Percentiles rank a stretch among this genome's conserved stretches.
Conservation (phyloP, 2,329 filamentous ascomycete genomes). For the Verticillium alfalfae region DNA sequence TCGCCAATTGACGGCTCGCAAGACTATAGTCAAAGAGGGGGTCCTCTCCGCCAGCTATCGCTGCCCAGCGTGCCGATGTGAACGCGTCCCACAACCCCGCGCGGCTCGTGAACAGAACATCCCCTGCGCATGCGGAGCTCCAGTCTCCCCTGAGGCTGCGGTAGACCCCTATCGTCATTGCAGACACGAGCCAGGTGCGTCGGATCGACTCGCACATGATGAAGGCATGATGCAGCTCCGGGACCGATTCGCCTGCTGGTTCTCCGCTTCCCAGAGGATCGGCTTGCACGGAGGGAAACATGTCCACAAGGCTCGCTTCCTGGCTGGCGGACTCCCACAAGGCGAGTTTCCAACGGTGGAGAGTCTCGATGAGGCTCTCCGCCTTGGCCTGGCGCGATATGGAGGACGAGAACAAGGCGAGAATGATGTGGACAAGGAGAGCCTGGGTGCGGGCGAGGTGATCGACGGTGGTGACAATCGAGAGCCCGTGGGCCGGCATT, state of each 20-base stretch:
- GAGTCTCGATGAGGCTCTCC: constrained; percentile 10
- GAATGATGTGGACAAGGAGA: constrained; percentile 13
- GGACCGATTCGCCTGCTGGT: constrained; percentile 3
- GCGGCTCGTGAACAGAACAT: constrained; percentile 17
- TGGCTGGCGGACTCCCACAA: constrained; percentile 9
- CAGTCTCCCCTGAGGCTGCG: constrained; percentile 6
- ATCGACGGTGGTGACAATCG: constrained; percentile 2
- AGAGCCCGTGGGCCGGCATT: not conserved
- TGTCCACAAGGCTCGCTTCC: constrained; percentile 2
- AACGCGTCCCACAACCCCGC: constrained; percentile 20
- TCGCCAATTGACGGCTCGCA: not conserved
- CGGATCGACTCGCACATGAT: constrained; percentile 22
- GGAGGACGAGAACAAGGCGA: constrained; percentile 17
- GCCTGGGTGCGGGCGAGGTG: constrained; percentile 16
- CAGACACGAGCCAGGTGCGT: constrained; percentile 13
- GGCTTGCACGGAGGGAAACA: not conserved
- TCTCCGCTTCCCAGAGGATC: not conserved
- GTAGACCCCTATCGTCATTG: constrained; percentile 13
- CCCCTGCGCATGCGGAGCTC: constrained; percentile 12
- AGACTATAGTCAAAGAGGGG: constrained; percentile 6
- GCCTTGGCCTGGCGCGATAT: constrained; percentile 14
- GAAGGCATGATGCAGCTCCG: constrained; percentile 21
- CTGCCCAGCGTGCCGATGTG: constrained; percentile 8
- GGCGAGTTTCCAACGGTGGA: constrained; percentile 11
- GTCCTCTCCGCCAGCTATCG: not conserved